Evolutionary conservation across 495 filamentous ascomycete genomes (phyloP), one percentile per base, ranked within the genome.

Genomic region (Parachaetomium inaequale): DNA sequence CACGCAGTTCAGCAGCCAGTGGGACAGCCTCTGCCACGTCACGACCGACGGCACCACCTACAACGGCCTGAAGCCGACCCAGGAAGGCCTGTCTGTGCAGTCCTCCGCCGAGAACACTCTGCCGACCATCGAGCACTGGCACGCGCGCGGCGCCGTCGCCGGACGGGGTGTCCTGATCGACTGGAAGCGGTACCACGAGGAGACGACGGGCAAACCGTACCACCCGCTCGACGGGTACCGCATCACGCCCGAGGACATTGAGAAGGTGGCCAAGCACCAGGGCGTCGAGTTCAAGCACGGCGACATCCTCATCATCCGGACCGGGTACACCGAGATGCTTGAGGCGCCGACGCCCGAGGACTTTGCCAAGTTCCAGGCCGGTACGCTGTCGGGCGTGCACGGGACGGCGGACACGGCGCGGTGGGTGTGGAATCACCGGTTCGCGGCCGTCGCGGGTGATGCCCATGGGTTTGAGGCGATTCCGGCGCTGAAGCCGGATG

Each of bases 1-100:
- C 71, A 91, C 89, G 0, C 89, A 92, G 68, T 82, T 84, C 65
- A 83, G 84, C 28, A 88, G 85, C 4, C 89, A 93, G 72, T 92
- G 89, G 89, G 89, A 93, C 67, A 86, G 87, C 21, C 79, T 92
- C n/a, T 77, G 86, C 51, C 88, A 91, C 72, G 40, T 67, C 55
- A 61, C 58, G 38, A 43, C 17, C 1, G 74, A 78, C 2, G 76
- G 74, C 14, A 64, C 69, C 23, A 75, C 81, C 17, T 88, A 88
- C 67, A 88, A 88, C 67, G 82, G 81, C 15, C 63, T 68, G 46
- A 23, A 63, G 55, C 73, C 75, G 23, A 74, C 68, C 17, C 66
- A 69, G 32, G 68, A 68, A 12, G 61, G 68, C 3, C 62, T 77
- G 3, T 43, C 67, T 10, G 70, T 58, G 1, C 11, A 61, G 1